Evolutionary conservation across 2,329 filamentous ascomycete genomes (phyloP).

Genomic region (Cladosporium sp.): DNA sequence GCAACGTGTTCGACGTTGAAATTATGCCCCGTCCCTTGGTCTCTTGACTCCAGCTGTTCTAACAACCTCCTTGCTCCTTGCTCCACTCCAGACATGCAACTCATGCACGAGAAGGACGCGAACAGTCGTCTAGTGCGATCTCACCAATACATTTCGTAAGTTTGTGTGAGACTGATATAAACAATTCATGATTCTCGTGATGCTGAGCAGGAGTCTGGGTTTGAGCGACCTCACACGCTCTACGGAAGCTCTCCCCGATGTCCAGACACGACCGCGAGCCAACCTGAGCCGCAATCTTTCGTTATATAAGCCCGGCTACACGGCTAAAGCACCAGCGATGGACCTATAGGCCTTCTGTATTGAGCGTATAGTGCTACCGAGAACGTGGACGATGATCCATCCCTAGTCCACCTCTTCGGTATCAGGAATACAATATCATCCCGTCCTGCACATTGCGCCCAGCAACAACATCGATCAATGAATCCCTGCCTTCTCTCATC

Average conservation of each 20-base stretch:
- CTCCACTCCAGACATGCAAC: not conserved
- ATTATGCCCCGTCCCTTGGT: no score
- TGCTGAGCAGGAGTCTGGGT: not conserved
- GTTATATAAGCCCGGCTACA: not conserved
- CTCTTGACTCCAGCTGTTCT: not conserved
- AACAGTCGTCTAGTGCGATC: not conserved
- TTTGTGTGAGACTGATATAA: no score
- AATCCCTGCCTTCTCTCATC: not conserved
- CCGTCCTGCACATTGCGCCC: not conserved
- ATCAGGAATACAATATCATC: slow-evolving; percentile 9
- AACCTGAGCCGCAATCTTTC: not conserved
- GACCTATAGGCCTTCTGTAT: not conserved
- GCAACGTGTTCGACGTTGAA: no score
- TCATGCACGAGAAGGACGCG: not conserved
- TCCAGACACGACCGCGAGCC: not conserved
- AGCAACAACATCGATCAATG: slow-evolving; percentile 4
- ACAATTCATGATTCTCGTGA: not conserved
- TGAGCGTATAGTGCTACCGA: not conserved
- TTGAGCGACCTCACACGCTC: not conserved
- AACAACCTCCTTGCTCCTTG: not conserved
- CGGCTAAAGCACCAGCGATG: not conserved
- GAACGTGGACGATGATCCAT: not conserved
- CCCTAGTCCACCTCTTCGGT: slow-evolving; percentile 1
- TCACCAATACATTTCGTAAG: not conserved
- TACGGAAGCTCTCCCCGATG: not conserved